Conservation (phyloP, 1,139 yeast genomes). For the Geotrichum cucujoidarum region DNA sequence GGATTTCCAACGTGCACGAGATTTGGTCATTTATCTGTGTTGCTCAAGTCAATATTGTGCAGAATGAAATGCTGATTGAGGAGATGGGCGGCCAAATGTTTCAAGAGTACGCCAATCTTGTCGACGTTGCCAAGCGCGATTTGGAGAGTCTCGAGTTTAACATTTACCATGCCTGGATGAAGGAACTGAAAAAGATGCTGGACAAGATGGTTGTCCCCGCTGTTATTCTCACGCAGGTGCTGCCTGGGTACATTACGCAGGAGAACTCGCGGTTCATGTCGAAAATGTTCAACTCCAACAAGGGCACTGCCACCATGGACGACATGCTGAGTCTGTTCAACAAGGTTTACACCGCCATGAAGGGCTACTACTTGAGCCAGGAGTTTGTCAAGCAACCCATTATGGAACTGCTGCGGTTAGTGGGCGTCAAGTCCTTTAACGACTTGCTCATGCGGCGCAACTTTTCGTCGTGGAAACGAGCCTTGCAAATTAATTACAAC, state of each 20-base stretch:
- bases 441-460: conserved; percentile 93
- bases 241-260: conserved; percentile 93
- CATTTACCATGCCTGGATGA: conserved; percentile 96
- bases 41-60: conserved; percentile 85
- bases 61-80: conserved; percentile 69
- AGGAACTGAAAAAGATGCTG: conserved; percentile 83
- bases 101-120: conserved; percentile 81
- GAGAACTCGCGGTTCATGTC: conserved; percentile 81
- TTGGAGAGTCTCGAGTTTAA: conserved; percentile 89
- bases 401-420: conserved; percentile 74
- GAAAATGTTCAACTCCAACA: conserved; percentile 59
- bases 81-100: conserved; percentile 91
- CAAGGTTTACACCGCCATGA: conserved; percentile 90
- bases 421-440: conserved; percentile 92
- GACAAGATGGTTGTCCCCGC: conserved; percentile 95
- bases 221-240: conserved; percentile 85
- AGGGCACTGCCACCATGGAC: conserved; percentile 85
- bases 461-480: conserved; percentile 97
- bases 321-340: conserved; percentile 87
- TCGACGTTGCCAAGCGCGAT: conserved; percentile 90
- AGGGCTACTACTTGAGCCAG: conserved; percentile 79
- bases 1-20: conserved; percentile 97
- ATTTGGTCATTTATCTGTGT: conserved; percentile 88
- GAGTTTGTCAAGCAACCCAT: conserved; percentile 87
- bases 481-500: conserved; percentile 91